phyloP scores from a whole-genome alignment of 2,329 filamentous ascomycete genomes.

The Penicillium palitans region DNA sequence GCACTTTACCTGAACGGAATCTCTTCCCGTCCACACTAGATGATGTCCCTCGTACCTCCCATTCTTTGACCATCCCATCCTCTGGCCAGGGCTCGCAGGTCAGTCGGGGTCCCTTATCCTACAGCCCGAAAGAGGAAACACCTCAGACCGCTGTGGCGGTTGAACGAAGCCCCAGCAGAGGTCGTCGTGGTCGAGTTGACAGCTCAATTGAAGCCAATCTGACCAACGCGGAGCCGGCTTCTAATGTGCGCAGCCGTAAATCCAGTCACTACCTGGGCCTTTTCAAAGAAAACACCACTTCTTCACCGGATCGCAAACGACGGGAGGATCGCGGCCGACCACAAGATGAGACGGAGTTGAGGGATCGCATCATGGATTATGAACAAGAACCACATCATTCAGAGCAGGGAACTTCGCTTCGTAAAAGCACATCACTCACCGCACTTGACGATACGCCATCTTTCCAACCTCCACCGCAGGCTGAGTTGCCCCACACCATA shows the following conservation, averaged over 20 bases:
- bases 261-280: conserved; percentile 65
- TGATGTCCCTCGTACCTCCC: conserved; percentile 27
- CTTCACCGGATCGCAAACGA: conserved; percentile 53
- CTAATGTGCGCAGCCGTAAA: conserved; percentile 62
- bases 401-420: conserved; percentile 24
- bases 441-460: conserved; percentile 26
- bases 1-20: conserved; percentile 25
- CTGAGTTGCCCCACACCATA: conserved; percentile 9
- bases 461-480: conserved; percentile 19
- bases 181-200: conserved; percentile 54
- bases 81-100: conserved; percentile 21
- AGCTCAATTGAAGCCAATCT: conserved; percentile 65
- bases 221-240: conserved; percentile 55
- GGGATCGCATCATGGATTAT: conserved; percentile 19
- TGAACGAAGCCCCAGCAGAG: conserved; percentile 44
- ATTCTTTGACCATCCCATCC: conserved; percentile 23
- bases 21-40: conserved; percentile 32
- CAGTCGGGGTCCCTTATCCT: conserved; percentile 23
- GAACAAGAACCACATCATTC: conserved; percentile 14
- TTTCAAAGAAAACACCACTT: conserved; percentile 62
- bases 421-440: conserved; percentile 33
- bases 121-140: conserved; percentile 27
- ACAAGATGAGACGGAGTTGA: conserved; percentile 29
- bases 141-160: conserved; percentile 20
- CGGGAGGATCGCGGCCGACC: conserved; percentile 48